Conservation (phyloP, 768 basidiomycete genomes). For the Collybia sp. region DNA sequence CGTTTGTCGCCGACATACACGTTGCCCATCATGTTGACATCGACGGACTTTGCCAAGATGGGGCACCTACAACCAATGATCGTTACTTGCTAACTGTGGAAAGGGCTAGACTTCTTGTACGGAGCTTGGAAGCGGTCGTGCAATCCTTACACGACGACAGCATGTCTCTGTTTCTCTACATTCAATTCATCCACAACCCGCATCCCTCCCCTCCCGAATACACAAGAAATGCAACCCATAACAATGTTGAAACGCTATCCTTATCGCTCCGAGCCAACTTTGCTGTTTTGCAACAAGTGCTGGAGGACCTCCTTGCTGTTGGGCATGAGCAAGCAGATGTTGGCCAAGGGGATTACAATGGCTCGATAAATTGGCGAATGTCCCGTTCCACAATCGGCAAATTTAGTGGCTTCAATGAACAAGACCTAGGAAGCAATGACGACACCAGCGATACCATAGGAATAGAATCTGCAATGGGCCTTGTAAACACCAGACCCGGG, state of each 20-base stretch:
- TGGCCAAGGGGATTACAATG: constrained; percentile 65
- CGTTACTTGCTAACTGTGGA: constrained; percentile 63
- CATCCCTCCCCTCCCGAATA: constrained; percentile 24
- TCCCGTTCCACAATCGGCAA: constrained; percentile 58
- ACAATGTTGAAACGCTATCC: constrained; percentile 45
- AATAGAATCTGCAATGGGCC: constrained; percentile 10
- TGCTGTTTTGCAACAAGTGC: constrained; percentile 46
- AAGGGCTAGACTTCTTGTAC: constrained; percentile 61
- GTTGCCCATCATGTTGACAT: constrained; percentile 81
- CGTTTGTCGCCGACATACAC: constrained; percentile 64
- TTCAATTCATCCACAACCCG: constrained; percentile 47
- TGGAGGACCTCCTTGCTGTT: constrained; percentile 57
- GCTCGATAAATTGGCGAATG: constrained; percentile 74
- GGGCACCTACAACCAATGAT: constrained; percentile 38
- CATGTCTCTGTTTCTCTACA: constrained; percentile 49
- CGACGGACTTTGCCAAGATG: constrained; percentile 60
- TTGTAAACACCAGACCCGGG: too few relatives aligned
- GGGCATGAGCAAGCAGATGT: constrained; percentile 71
- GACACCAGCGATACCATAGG: constrained; percentile 44
- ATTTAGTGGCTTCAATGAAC: not conserved
- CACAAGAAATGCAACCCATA: constrained; percentile 30
- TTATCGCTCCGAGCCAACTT: constrained; percentile 55
- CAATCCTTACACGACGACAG: constrained; percentile 78
- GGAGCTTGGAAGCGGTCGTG: constrained; percentile 62
- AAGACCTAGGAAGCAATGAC: constrained; percentile 21